Evolutionary conservation across 164 flowering plant genomes (phyloP).

Genomic region (Kalanchoe fedtschenkoi): DNA sequence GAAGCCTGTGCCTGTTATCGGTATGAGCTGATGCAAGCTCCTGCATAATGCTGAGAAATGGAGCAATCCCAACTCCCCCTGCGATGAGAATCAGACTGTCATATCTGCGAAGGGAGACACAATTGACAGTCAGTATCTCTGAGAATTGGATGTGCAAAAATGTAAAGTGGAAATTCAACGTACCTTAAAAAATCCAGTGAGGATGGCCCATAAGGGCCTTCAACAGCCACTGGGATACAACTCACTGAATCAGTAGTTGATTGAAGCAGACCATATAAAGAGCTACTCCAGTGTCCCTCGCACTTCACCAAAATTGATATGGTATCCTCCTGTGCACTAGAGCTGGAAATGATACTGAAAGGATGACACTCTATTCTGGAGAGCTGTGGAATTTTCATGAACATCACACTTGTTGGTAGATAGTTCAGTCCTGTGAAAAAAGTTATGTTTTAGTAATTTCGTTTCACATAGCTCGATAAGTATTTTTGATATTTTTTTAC

Average conservation of each 20-base stretch:
- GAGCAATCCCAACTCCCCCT: conserved; percentile 83
- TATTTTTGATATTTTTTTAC: conserved; percentile 20
- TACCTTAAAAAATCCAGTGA: conserved; percentile 57
- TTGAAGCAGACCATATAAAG: conserved; percentile 36
- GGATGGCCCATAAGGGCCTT: conserved; percentile 86
- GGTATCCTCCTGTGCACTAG: conserved; percentile 33
- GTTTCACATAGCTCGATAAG: background rate
- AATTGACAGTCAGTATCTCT: background rate
- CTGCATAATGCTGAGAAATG: conserved; percentile 70
- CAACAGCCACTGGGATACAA: conserved; percentile 49
- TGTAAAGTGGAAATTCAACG: background rate
- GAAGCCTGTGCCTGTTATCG: conserved; percentile 15
- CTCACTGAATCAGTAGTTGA: conserved; percentile 19
- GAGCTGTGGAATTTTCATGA: conserved; percentile 57
- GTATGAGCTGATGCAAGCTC: conserved; percentile 29
- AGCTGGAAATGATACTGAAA: conserved; percentile 70
- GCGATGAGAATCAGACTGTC: conserved; percentile 60
- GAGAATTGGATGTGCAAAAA: background rate
- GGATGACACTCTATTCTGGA: conserved; percentile 77
- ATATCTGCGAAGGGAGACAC: conserved; percentile 41
- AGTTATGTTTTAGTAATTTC: background rate
- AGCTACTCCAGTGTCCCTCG: conserved; percentile 65
- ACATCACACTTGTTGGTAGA: conserved; percentile 58
- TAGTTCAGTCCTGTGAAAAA: conserved; percentile 53
- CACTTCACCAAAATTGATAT: conserved; percentile 55